These are phyloP conservation scores for Pezicula neosporulosa DNA, from an alignment of 2,329 filamentous ascomycete species.

Conservation along the genomic window DNA sequence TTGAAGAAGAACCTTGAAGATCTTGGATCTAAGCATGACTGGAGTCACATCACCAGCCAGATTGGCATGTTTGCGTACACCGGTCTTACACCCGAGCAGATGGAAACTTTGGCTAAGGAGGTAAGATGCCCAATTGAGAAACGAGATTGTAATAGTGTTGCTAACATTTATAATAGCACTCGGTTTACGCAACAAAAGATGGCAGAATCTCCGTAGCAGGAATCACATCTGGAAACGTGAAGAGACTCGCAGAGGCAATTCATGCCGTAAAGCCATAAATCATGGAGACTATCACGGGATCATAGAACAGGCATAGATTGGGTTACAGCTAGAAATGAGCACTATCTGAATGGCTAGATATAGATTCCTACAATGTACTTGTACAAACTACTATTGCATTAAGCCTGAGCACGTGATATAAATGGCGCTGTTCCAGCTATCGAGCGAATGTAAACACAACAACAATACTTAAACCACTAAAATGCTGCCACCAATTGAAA, in stretches of 20 bases:
- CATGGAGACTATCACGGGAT: background rate
- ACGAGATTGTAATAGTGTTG: background rate
- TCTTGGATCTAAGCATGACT: constrained; percentile 94
- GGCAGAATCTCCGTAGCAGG: constrained; percentile 83
- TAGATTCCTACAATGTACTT: background rate
- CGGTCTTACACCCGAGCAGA: constrained; percentile 84
- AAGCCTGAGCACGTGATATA: background rate
- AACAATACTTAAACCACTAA: background rate
- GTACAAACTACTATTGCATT: background rate
- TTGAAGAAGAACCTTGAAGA: constrained; percentile 94
- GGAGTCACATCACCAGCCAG: constrained; percentile 97
- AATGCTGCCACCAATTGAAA: constrained; percentile 59
- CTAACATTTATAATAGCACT: constrained; percentile 55
- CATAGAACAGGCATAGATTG: no score
- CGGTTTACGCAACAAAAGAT: constrained; percentile 94
- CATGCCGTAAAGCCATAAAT: constrained; percentile 65
- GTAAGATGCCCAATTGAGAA: constrained; percentile 32
- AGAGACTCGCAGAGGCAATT: constrained; percentile 77
- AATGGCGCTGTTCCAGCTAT: no score
- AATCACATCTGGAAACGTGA: constrained; percentile 77
- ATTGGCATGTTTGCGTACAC: constrained; percentile 99
- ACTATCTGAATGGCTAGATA: background rate
- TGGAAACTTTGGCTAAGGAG: constrained; percentile 88
- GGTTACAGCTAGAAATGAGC: no score
- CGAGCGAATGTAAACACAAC: no score